Conservation (phyloP, 2,329 filamentous ascomycete genomes). For the Parastagonospora avenae region DNA sequence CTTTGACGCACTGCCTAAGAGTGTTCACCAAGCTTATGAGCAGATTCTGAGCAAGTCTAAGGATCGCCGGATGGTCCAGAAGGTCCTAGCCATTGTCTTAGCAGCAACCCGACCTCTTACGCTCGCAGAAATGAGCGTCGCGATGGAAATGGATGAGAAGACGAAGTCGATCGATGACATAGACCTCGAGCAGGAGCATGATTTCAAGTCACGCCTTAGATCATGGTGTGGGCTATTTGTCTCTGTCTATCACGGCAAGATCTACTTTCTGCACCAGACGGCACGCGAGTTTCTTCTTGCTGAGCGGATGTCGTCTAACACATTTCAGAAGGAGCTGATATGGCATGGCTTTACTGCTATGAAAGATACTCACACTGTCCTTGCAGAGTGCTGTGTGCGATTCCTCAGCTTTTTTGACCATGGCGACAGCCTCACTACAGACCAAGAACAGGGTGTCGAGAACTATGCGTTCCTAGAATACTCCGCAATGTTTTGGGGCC, state of each 20-base stretch:
- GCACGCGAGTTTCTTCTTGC: slow-evolving; percentile 18
- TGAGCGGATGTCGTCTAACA: slow-evolving; percentile 4
- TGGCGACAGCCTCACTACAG: background rate
- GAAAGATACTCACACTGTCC: slow-evolving; percentile 8
- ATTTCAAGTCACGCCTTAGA: slow-evolving; percentile 16
- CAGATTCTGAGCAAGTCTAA: slow-evolving; percentile 17
- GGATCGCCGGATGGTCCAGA: slow-evolving; percentile 11
- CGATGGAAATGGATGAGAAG: slow-evolving; percentile 8
- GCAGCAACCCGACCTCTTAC: slow-evolving; percentile 15
- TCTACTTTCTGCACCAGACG: slow-evolving; percentile 19
- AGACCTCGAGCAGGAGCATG: slow-evolving; percentile 10
- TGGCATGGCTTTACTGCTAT: slow-evolving; percentile 13
- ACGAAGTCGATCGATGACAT: slow-evolving; percentile 9
- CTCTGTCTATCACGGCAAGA: slow-evolving; percentile 11
- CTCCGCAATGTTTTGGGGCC: slow-evolving; percentile 12
- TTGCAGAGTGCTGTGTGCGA: slow-evolving; percentile 14
- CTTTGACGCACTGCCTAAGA: slow-evolving; percentile 11
- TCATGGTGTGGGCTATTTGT: slow-evolving; percentile 17
- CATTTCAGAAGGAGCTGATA: slow-evolving; percentile 2
- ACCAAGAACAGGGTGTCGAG: background rate
- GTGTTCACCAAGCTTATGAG: slow-evolving; percentile 18
- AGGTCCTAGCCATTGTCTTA: slow-evolving; percentile 13
- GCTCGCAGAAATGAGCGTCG: slow-evolving; percentile 17
- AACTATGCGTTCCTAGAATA: slow-evolving; percentile 9
- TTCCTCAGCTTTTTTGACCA: slow-evolving; percentile 14